These are phyloP conservation scores for Cladosporium sp. DNA, from an alignment of 2,329 filamentous ascomycete genomes.

Conservation along the genomic window DNA sequence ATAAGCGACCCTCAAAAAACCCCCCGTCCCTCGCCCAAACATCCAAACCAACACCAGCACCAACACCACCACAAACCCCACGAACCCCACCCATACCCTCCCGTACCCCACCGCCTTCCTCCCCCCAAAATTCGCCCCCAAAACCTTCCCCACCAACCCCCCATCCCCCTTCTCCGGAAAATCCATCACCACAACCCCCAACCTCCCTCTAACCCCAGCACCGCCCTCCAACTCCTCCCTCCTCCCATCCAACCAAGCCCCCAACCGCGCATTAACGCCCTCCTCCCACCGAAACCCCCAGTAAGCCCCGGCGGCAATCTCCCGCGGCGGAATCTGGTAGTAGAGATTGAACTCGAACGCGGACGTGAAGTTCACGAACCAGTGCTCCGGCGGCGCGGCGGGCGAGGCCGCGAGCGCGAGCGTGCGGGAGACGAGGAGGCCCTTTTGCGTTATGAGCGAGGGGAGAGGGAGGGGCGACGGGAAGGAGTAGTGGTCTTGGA, in stretches of 20 bases:
- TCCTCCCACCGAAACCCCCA: constrained; percentile 37
- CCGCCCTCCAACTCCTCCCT: background rate
- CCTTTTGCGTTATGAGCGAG: constrained; percentile 36
- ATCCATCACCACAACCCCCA: constrained; percentile 32
- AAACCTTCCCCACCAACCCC: constrained; percentile 36
- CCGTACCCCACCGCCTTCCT: background rate
- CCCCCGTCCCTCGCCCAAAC: no score
- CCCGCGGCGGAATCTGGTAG: constrained; percentile 28
- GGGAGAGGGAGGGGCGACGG: constrained; percentile 33
- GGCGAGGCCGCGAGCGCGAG: constrained; percentile 31
- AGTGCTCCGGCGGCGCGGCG: constrained; percentile 21
- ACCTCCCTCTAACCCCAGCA: constrained; percentile 17
- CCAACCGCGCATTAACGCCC: constrained; percentile 39
- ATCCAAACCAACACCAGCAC: no score
- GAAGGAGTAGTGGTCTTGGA: constrained; percentile 46
- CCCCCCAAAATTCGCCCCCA: constrained; percentile 35
- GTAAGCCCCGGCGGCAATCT: constrained; percentile 41
- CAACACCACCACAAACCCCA: background rate
- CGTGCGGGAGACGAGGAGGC: constrained; percentile 33
- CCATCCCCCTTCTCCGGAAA: constrained; percentile 33
- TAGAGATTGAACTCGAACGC: constrained; percentile 39
- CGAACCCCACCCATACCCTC: background rate
- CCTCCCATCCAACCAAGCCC: constrained; percentile 25
- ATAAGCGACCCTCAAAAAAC: no score
- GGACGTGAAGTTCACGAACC: constrained; percentile 42